Evolutionary conservation across 1,284 basidiomycete genomes (phyloP), one percentile per base, ranked within the genome.

Genomic region (Cystobasidium sp.): DNA sequence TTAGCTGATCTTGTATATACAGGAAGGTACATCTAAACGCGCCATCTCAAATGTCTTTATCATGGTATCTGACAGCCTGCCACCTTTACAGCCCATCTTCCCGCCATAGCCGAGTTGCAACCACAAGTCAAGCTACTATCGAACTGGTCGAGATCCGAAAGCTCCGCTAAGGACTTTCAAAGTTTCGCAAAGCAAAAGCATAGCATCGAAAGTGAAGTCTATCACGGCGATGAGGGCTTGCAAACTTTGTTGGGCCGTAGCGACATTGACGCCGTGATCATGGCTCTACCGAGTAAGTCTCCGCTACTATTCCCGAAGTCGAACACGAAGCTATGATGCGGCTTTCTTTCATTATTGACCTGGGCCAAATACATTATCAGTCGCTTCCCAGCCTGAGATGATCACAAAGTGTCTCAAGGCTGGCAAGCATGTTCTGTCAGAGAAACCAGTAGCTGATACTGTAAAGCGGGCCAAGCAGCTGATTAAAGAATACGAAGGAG

Each of bases 361-460:
- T n/a, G n/a, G n/a, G n/a, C n/a, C n/a, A n/a, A n/a, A n/a, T n/a
- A n/a, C n/a, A n/a, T n/a, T n/a, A n/a, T 6, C 51, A 66, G 64
- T 69, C 39, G 46, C 58, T 14, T 44, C 51, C 1, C 91, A 93
- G 81, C 91, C 92, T 0, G 82, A 83, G 8, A 84, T 93, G 68
- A 84, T 94, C 74, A 82, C 88, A 73, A 86, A 86, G 78, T 81
- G 81, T 1, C 77, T 82, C 70, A 74, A 80, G 12, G 89, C 90
- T 0, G 91, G 92, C 24, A 94, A 94, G 83, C 90, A 93, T 79
- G 91, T 94, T 63, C 81, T 94, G 71, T 90, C 89, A 41, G 90
- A 93, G 85, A 94, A 94, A 80, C 93, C 93, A 6, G 85, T 94
- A n/a, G 91, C 88, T 1, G 85, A 88, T 49, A 88, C 90, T 78